Percentiles rank a stretch among this genome's conserved stretches.
Conservation (phyloP, 345 rosid species). For the Syzygium aqueum region DNA sequence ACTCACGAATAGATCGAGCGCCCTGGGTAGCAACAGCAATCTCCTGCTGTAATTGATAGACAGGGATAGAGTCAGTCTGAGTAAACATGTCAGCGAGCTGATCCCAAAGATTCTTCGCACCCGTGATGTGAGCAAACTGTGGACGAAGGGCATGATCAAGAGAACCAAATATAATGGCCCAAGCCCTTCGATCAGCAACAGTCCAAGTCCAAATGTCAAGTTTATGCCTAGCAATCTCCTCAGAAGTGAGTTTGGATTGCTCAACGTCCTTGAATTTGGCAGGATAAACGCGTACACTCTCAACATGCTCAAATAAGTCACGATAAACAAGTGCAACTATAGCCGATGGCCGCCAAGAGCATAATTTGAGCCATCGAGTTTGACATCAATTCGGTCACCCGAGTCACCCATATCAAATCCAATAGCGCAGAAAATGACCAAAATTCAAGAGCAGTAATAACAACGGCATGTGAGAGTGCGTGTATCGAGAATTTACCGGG, state of each 20-base stretch:
- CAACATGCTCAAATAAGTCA: background rate
- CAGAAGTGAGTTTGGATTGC: background rate
- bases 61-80: background rate
- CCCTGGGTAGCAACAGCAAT: too few species aligned
- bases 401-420: background rate
- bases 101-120: background rate
- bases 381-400: background rate
- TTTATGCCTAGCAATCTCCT: background rate
- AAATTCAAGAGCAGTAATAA: background rate
- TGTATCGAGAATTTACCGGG: too few species aligned
- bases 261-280: background rate
- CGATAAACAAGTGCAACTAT: background rate
- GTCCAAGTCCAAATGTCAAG: background rate
- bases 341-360: background rate
- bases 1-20: background rate
- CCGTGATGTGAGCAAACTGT: background rate
- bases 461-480: too few species aligned
- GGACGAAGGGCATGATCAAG: background rate
- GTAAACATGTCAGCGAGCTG: background rate
- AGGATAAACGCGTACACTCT: background rate
- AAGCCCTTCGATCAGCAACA: background rate
- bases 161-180: background rate
- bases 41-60: too few species aligned
- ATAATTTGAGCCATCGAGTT: background rate
- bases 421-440: background rate